Evolutionary conservation across 768 basidiomycete species (phyloP).

Genomic region (Psilocybe azurescens): DNA sequence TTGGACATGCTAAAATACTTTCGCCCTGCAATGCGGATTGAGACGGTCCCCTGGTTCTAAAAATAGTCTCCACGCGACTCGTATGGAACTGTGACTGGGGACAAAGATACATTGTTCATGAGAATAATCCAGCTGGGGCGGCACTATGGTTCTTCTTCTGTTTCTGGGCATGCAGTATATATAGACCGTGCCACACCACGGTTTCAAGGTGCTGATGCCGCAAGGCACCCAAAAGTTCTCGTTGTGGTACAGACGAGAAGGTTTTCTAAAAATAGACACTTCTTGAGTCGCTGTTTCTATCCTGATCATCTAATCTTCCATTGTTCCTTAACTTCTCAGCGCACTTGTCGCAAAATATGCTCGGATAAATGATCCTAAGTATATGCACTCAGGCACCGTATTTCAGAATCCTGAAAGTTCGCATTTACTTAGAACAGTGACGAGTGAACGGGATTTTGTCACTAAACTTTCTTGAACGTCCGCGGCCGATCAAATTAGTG

Average conservation of each 20-base stretch:
- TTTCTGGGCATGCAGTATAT: neutral
- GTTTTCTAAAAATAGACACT: conserved; percentile 1
- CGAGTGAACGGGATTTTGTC: no score
- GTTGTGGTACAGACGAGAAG: neutral
- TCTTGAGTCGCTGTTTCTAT: neutral
- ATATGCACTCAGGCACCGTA: neutral
- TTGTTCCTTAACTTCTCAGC: neutral
- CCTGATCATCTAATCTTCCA: neutral
- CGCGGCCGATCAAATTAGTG: neutral
- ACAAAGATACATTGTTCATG: no score
- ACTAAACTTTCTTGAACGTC: neutral
- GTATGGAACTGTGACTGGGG: neutral
- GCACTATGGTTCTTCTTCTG: neutral
- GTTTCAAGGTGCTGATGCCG: neutral
- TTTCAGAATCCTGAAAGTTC: neutral
- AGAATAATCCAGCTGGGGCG: neutral
- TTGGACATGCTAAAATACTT: neutral
- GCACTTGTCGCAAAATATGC: neutral
- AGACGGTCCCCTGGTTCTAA: neutral
- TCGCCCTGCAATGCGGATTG: neutral
- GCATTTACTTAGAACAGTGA: neutral
- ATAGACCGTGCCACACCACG: neutral
- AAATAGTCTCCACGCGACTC: neutral
- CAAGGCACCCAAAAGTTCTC: neutral
- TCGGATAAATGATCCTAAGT: neutral